Conservation (phyloP, 768 basidiomycete species). For the Rhodotorula graminis region DNA sequence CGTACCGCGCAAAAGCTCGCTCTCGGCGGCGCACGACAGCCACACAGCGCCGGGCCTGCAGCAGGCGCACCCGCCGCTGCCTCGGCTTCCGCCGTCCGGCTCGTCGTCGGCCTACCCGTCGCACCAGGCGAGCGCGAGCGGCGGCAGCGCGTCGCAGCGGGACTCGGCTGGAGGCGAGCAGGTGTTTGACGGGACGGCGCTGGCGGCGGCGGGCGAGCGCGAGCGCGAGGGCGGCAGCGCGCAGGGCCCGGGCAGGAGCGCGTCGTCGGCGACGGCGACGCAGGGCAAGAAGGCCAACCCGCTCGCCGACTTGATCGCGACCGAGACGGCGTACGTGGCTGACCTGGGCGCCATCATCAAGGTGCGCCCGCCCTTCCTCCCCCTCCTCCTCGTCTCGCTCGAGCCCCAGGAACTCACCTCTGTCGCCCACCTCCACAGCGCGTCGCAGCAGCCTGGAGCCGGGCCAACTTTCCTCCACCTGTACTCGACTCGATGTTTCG, state of each 20-base stretch:
- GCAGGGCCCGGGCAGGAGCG: not conserved
- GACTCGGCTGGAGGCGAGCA: slow-evolving; percentile 27
- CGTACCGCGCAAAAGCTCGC: slow-evolving; percentile 14
- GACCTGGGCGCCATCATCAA: slow-evolving; percentile 83
- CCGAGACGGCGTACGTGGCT: slow-evolving; percentile 87
- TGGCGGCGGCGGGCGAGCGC: not conserved
- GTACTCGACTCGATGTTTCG: slow-evolving; percentile 92
- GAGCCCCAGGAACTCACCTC: not conserved
- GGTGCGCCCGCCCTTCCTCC: slow-evolving; percentile 57
- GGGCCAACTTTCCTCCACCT: slow-evolving; percentile 84
- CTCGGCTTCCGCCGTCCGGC: slow-evolving; percentile 6
- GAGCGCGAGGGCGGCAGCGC: too few relatives aligned
- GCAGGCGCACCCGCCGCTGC: not conserved
- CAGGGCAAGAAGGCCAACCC: slow-evolving; percentile 55
- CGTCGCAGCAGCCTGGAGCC: slow-evolving; percentile 97
- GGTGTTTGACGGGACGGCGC: slow-evolving; percentile 19
- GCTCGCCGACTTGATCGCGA: slow-evolving; percentile 84
- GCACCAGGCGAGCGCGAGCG: not conserved
- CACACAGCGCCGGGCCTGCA: too few relatives aligned
- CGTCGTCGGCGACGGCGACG: not conserved
- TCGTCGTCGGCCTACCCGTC: slow-evolving; percentile 1
- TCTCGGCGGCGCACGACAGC: not conserved
- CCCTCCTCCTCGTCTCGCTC: not conserved
- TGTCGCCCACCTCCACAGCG: slow-evolving; percentile 54
- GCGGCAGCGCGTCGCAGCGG: not conserved